Percentiles rank a stretch among this genome's conserved stretches.
These are phyloP conservation scores for Elsinoe perseae DNA, from an alignment of 2,329 filamentous ascomycete genomes.

Conservation along the genomic window DNA sequence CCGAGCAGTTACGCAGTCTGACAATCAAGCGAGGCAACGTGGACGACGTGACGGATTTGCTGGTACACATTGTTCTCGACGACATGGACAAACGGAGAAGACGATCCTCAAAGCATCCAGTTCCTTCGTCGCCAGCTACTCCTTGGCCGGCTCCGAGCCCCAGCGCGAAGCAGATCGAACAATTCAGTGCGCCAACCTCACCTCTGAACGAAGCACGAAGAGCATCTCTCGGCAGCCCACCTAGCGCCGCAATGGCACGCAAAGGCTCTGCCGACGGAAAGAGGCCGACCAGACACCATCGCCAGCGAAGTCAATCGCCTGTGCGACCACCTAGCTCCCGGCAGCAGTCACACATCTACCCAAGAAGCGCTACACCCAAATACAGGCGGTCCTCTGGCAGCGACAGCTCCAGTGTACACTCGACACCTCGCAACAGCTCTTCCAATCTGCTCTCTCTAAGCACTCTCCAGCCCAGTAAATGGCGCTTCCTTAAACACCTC, in stretches of 20 bases:
- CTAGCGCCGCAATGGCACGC: constrained; percentile 40
- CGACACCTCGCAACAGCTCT: constrained; percentile 57
- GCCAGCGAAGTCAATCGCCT: constrained; percentile 73
- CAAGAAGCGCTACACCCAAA: constrained; percentile 60
- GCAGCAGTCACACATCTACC: constrained; percentile 57
- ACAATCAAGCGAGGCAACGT: constrained; percentile 80
- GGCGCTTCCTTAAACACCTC: constrained; percentile 88
- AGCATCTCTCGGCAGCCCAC: constrained; percentile 43
- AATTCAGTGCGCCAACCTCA: constrained; percentile 62
- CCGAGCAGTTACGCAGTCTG: constrained; percentile 83
- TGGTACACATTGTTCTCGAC: constrained; percentile 89
- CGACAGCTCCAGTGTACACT: constrained; percentile 68
- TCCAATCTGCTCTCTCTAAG: constrained; percentile 67
- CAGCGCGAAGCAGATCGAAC: constrained; percentile 55
- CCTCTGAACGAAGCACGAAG: constrained; percentile 44
- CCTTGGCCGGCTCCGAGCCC: constrained; percentile 59
- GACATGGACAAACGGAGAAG: constrained; percentile 89
- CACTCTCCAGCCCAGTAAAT: constrained; percentile 75
- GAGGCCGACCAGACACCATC: constrained; percentile 27
- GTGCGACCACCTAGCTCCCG: constrained; percentile 67
- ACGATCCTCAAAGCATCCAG: constrained; percentile 65
- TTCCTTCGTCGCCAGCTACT: constrained; percentile 68
- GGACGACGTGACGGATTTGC: constrained; percentile 81
- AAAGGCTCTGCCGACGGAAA: constrained; percentile 49
- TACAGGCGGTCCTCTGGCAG: constrained; percentile 86